Evolutionary conservation across 2,329 filamentous ascomycete genomes (phyloP).

Genomic region (Xylaria sp.): DNA sequence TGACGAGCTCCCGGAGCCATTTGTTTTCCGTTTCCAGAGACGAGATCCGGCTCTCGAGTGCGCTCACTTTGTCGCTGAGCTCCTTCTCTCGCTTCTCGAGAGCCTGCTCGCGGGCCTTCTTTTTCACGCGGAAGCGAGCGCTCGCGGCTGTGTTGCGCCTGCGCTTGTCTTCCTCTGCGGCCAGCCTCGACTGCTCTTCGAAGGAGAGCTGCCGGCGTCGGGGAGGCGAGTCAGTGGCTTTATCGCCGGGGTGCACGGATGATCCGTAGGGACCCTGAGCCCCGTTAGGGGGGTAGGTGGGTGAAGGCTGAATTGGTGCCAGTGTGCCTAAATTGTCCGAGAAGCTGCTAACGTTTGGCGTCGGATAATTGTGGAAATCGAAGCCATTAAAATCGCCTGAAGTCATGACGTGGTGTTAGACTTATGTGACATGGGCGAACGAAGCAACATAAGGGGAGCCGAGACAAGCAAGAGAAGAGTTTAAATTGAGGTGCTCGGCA

Average conservation of each 20-base stretch:
- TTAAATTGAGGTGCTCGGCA: constrained; percentile 38
- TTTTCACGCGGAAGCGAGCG: constrained; percentile 90
- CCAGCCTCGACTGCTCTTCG: constrained; percentile 73
- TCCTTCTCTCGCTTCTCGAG: constrained; percentile 83
- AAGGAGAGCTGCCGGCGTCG: constrained; percentile 57
- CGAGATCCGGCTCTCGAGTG: constrained; percentile 73
- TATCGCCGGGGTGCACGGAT: constrained; percentile 41
- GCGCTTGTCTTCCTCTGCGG: constrained; percentile 88
- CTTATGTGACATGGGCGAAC: constrained; percentile 34
- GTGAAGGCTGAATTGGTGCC: constrained; percentile 59
- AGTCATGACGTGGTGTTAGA: constrained; percentile 57
- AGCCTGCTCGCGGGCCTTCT: constrained; percentile 91
- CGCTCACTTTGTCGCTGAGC: constrained; percentile 77
- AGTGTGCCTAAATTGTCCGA: constrained; percentile 50
- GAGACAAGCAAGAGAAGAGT: constrained; percentile 19
- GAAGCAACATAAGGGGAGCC: constrained; percentile 33
- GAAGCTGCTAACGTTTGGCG: constrained; percentile 54
- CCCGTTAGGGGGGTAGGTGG: constrained; percentile 50
- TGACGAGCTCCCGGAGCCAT: constrained; percentile 67
- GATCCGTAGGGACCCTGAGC: constrained; percentile 45
- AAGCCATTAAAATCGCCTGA: constrained; percentile 64
- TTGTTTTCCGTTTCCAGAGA: constrained; percentile 62
- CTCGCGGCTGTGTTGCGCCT: constrained; percentile 87
- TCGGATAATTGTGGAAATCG: constrained; percentile 60
- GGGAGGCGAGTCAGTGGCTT: constrained; percentile 53